phyloP scores from a whole-genome alignment of 805 yeast genomes.

The Wickerhamomyces chaumierensis region DNA sequence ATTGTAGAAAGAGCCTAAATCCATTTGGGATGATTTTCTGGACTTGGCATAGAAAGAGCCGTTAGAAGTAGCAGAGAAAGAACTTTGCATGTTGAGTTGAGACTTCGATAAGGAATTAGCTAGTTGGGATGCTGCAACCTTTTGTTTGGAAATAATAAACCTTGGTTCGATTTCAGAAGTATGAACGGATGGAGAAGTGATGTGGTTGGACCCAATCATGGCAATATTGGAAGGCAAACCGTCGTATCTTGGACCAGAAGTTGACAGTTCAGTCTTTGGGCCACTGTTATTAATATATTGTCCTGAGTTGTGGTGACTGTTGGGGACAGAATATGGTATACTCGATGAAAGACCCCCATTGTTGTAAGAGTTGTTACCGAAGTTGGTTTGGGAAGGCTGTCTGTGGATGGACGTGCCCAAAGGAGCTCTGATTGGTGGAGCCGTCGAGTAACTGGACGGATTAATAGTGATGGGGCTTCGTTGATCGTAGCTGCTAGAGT shows the following conservation, averaged over 20 bases:
- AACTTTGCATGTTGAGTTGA: background rate
- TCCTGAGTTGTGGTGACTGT: conserved; percentile 1
- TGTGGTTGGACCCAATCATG: conserved; percentile 43
- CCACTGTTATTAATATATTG: conserved; percentile 32
- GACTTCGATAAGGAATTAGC: conserved; percentile 14
- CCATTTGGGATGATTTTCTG: conserved; percentile 26
- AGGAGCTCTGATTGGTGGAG: conserved; percentile 21
- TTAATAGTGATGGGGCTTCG: conserved; percentile 17
- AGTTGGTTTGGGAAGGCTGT: conserved; percentile 12
- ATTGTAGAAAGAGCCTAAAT: conserved; percentile 17
- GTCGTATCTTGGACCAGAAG: conserved; percentile 23
- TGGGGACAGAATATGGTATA: conserved; percentile 17
- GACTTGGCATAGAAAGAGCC: conserved; percentile 29
- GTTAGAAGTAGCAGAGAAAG: background rate
- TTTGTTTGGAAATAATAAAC: conserved; percentile 72
- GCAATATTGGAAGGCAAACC: conserved; percentile 29
- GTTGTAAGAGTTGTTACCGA: conserved; percentile 7
- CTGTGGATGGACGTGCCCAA: conserved; percentile 18
- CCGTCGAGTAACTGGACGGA: conserved; percentile 10
- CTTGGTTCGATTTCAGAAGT: conserved; percentile 67
- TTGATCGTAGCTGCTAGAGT: conserved; percentile 8
- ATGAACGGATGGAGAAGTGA: conserved; percentile 58
- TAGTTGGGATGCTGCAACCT: conserved; percentile 29
- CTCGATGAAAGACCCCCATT: conserved; percentile 11
- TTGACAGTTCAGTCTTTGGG: conserved; percentile 17